Evolutionary conservation across 192 early-diverging fungal species (phyloP).

Genomic region (Coemansia sp.): DNA sequence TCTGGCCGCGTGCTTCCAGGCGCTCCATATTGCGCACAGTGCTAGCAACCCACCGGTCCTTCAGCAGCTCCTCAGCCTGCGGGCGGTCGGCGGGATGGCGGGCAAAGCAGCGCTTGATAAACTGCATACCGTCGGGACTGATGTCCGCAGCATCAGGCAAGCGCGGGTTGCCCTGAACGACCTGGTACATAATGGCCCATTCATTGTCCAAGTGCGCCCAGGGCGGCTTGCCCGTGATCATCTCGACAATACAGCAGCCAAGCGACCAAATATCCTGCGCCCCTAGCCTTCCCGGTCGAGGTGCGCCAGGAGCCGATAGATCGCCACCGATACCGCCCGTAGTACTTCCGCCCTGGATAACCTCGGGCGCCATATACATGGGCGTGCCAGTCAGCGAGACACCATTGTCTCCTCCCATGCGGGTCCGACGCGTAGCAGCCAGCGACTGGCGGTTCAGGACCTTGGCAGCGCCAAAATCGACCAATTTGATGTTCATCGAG

Average conservation of each 20-base stretch:
- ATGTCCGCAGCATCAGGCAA: constrained; percentile 73
- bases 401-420: constrained; percentile 16
- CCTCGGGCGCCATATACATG: constrained; percentile 72
- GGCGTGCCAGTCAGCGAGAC: constrained; percentile 62
- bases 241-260: constrained; percentile 89
- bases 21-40: constrained; percentile 38
- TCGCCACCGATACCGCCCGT: constrained; percentile 2
- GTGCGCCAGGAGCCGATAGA: constrained; percentile 9
- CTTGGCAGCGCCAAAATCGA: constrained; percentile 92
- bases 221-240: constrained; percentile 86
- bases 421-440: constrained; percentile 44
- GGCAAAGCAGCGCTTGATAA: constrained; percentile 78
- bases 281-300: constrained; percentile 35
- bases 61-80: constrained; percentile 70
- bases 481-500: constrained; percentile 77
- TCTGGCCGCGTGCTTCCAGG: constrained; percentile 12
- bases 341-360: constrained; percentile 70
- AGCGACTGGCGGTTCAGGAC: constrained; percentile 72
- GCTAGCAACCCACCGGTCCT: constrained; percentile 71
- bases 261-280: constrained; percentile 93
- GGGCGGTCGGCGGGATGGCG: constrained; percentile 72
- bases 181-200: constrained; percentile 94
- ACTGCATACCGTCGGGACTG: constrained; percentile 70
- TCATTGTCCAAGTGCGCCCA: constrained; percentile 92
- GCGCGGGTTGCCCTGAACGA: constrained; percentile 75